Conservation (phyloP, 441 rosid species). For the Isatis lusitanica region DNA sequence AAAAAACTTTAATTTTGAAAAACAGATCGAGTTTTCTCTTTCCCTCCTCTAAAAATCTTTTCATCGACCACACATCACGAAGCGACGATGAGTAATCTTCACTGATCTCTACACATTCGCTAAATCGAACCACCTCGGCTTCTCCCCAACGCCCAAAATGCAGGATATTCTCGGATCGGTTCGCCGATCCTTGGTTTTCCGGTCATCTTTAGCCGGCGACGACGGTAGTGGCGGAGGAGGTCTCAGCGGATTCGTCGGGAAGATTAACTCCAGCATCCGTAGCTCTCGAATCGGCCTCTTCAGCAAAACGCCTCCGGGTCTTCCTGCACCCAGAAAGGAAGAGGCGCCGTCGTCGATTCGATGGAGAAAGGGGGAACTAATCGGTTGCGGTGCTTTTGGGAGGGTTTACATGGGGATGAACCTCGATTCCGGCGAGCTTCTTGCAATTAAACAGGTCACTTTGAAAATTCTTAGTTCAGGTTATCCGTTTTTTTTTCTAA, state of each 20-base stretch:
- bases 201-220: slow-evolving; percentile 43
- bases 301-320: slow-evolving; percentile 47
- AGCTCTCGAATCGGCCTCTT: slow-evolving; percentile 79
- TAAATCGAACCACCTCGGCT: not conserved
- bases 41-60: slow-evolving; percentile 32
- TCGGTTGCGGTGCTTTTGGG: slow-evolving; percentile 96
- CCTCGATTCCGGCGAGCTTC: slow-evolving; percentile 97
- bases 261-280: slow-evolving; percentile 79
- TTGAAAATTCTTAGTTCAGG: not conserved
- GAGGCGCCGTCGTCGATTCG: slow-evolving; percentile 72
- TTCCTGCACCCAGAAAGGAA: slow-evolving; percentile 43
- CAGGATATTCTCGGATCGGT: slow-evolving; percentile 94
- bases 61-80: slow-evolving; percentile 10
- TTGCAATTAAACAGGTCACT: slow-evolving; percentile 90
- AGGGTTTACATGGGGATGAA: slow-evolving; percentile 99
- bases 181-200: slow-evolving; percentile 84
- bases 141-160: slow-evolving; percentile 35
- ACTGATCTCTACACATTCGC: slow-evolving; percentile 25
- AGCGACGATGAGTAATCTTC: slow-evolving; percentile 17
- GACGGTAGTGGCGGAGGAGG: slow-evolving; percentile 45
- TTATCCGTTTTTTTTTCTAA: not conserved
- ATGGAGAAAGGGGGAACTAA: slow-evolving; percentile 95
- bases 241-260: slow-evolving; percentile 73
- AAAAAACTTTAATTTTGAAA: slow-evolving; percentile 25
- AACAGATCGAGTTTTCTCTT: slow-evolving; percentile 39